Base-by-base conservation (phyloP, 176 grass and related monocot species). In the Metroxylon sagu region DNA sequence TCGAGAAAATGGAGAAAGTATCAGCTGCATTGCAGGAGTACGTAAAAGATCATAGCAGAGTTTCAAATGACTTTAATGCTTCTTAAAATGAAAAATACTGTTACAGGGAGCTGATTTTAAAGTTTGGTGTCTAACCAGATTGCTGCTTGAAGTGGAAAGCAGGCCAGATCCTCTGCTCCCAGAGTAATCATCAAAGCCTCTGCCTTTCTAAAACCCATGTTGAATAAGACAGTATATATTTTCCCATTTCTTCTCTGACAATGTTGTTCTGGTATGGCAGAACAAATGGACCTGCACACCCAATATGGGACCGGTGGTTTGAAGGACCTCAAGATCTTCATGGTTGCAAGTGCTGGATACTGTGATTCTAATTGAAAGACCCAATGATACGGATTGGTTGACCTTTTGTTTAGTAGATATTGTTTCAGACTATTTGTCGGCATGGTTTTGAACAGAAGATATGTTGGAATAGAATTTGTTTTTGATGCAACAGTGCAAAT, bases 111-210 rank as follows among this genome's bases (percentile, higher is more conserved):
- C 6, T 50, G 23, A 18, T 26, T 72, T 39, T 16, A 58, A 26
- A 39, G 35, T 43, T 43, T 64, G 48, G 71, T 51, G 3, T 52
- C 14, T 76, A 19, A 67, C 54, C 75, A 95, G 91, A 64, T 87
- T 87, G 67, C 25, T 82, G 23, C 60, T 56, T 14, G 66, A 74
- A 68, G 85, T 74, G n/a, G 80, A 87, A 77, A 70, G 50, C 57
- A 80, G 75, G 60, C 80, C 80, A 59, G 86, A 90, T 58, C 91
- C 86, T 82, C 74, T 90, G 74, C 85, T 95, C 25, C 77, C 86
- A 80, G 71, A 77, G 86, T 95, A 90, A 89, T 55, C 39, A 73
- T 57, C 19, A 0, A 5, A 67, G 49, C 65, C 67, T 54, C 26
- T 26, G 18, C 23, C 49, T 23, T 71, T 25, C 0, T 59, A 59